Evolutionary conservation across 441 rosid species (phyloP), one percentile per base, ranked within the genome.

Genomic region (Metrosideros polymorpha): DNA sequence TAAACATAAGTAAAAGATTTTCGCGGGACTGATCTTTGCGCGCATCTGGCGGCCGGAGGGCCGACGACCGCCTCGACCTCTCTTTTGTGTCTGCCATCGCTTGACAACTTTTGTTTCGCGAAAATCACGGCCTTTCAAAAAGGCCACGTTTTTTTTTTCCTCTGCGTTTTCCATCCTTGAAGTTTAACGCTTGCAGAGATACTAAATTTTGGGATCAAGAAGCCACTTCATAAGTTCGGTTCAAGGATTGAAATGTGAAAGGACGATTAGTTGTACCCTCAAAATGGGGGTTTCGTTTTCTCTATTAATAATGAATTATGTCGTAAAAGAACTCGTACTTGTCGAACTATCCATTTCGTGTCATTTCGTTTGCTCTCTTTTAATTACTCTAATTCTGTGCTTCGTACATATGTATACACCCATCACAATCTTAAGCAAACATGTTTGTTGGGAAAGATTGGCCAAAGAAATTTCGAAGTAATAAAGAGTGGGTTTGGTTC

Each of bases 401-500:
- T 50, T 35, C 32, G 13, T 7, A 51, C n/a, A 52, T 43, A 7
- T 29, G n/a, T 57, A 54, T 15, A 7, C 6, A 4, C 39, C 39
- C 43, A 19, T 49, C 61, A 84, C 45, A 22, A 50, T 29, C 52
- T 29, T 18, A 52, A 55, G 57, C 9, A 85, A 87, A 82, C 45
- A 75, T 82, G 89, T 83, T 87, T 75, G 87, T 50, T 47, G 82
- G 53, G 54, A 2, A 71, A 56, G 51, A 83, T 22, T 3, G 25
- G 84, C 35, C 43, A 50, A 42, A 71, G 55, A 87, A 2, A 29
- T 61, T 15, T 17, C 39, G 66, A 19, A 42, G 51, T 55, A 56
- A 54, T 61, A 32, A 30, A 39, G n/a, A n/a, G n/a, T n/a, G n/a
- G n/a, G n/a, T n/a, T n/a, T n/a, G n/a, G n/a, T n/a, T n/a, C n/a